Evolutionary conservation across 805 yeast species (phyloP).

Genomic region (Jamesozyma hellenica): DNA sequence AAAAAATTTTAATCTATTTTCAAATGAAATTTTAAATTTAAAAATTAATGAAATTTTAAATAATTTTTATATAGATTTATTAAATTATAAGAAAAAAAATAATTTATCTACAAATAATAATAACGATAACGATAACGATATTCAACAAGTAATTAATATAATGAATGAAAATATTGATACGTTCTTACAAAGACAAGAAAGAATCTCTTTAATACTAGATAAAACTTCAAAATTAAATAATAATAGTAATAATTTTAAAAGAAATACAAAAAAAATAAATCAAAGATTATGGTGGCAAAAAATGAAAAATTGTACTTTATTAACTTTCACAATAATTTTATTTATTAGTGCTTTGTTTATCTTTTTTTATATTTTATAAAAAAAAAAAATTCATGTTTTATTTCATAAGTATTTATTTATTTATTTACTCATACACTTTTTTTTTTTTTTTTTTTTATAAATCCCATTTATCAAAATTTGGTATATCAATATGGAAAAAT

Average conservation of each 20-base stretch:
- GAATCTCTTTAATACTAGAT: constrained; percentile 59
- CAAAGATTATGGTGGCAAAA: constrained; percentile 64
- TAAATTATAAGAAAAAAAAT: constrained; percentile 12
- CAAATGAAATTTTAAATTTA: constrained; percentile 17
- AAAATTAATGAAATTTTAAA: constrained; percentile 21
- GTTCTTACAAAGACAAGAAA: constrained; percentile 68
- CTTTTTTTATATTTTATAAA: constrained; percentile 7
- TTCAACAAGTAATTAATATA: constrained; percentile 25
- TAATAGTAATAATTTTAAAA: constrained; percentile 58
- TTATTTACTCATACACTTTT: too few species aligned
- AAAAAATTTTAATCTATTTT: constrained; percentile 14
- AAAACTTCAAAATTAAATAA: constrained; percentile 67
- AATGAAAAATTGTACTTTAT: constrained; percentile 27
- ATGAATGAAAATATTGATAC: constrained; percentile 32
- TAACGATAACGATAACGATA: constrained; percentile 11
- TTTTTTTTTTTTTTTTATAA: constrained; percentile 3
- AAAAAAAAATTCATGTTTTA: background rate
- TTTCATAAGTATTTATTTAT: too few species aligned
- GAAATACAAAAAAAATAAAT: constrained; percentile 52
- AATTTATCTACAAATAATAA: too few species aligned
- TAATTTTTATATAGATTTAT: constrained; percentile 24
- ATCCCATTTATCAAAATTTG: constrained; percentile 29
- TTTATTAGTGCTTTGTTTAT: constrained; percentile 17
- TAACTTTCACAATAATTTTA: constrained; percentile 17
- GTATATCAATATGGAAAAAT: constrained; percentile 30